Base-by-base conservation (phyloP, 139 green algal genomes). In the Chlorella vulgaris region DNA sequence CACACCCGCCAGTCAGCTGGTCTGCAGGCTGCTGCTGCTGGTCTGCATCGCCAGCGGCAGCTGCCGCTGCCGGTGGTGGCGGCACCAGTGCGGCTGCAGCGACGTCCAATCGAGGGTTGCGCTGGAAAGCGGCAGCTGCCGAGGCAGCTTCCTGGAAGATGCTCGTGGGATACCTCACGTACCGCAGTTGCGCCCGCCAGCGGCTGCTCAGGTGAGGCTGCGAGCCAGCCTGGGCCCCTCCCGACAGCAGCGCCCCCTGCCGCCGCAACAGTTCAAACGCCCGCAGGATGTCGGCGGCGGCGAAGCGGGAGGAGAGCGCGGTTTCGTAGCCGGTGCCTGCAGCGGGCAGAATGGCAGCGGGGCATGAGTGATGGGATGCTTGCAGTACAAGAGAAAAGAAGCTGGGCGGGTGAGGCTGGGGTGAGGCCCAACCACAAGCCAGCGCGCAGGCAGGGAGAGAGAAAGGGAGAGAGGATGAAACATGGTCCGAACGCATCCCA, bases 201-300 rank as follows among this genome's bases (percentile, higher is more conserved):
- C 35, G 31, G 40, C 76, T 63, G 36, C 60, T 74, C 33, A 86
- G 81, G 7, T 33, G 42, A 7, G 76, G 36, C 22, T 63, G 28
- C 7, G 36, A 33, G 0, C 33, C 24, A 8, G 19, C 43, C 21
- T 26, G 36, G 18, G 31, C n/a, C 29, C 31, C 39, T 38, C 29
- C 24, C 7, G 40, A 40, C 33, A 62, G 21, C 50, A 84, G 47
- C 18, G 55, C 38, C 2, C 65, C 65, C 53, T 71, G 69, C 42
- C 68, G 68, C 28, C 66, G 42, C 60, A 84, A 29, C 47, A 78
- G 65, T 24, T 42, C 63, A 21, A 84, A 66, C 0, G 80, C 80
- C 3, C 7, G 28, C 42, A 15, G 26, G 24, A 84, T 67, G 33
- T 80, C 43, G 10, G 40, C 43, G 0, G 40, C 3, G 3, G 29